Evolutionary conservation across 352 stramenopile genomes (phyloP).

Genomic region (Paralagenidium karlingii): DNA sequence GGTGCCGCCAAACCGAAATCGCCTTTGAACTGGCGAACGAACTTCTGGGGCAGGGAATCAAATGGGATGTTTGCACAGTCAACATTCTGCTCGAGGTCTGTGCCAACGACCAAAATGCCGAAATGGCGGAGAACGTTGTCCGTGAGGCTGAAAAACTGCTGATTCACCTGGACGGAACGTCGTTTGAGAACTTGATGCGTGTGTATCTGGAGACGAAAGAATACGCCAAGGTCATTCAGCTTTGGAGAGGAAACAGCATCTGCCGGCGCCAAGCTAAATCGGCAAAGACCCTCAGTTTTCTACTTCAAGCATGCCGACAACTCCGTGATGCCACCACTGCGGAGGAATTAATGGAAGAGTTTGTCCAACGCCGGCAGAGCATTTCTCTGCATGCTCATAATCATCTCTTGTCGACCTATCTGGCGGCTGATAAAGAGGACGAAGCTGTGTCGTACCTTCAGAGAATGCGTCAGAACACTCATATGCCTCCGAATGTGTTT

Average conservation of each 20-base stretch:
- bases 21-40: conserved; percentile 36
- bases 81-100: conserved; percentile 66
- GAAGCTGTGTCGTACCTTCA: conserved; percentile 29
- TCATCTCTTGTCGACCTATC: conserved; percentile 52
- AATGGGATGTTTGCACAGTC: conserved; percentile 67
- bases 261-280: conserved; percentile 57
- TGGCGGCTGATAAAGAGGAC: conserved; percentile 37
- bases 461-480: conserved; percentile 21
- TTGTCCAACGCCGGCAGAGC: conserved; percentile 33
- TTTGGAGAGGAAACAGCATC: conserved; percentile 39
- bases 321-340: conserved; percentile 25
- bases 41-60: conserved; percentile 24
- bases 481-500: conserved; percentile 28
- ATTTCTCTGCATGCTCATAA: conserved; percentile 55
- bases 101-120: conserved; percentile 21
- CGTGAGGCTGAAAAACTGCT: conserved; percentile 15
- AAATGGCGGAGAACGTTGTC: conserved; percentile 43
- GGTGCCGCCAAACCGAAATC: conserved; percentile 32
- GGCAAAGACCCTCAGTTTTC: conserved; percentile 69
- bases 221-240: conserved; percentile 27
- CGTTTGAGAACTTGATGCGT: conserved; percentile 63
- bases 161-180: conserved; percentile 39
- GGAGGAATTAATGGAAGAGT: conserved; percentile 38
- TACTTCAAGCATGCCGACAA: conserved; percentile 47
- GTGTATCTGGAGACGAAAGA: conserved; percentile 51